Evolutionary conservation across 192 early-diverging fungal genomes (phyloP), one percentile per base, ranked within the genome.

Genomic region (Coemansia sp.): DNA sequence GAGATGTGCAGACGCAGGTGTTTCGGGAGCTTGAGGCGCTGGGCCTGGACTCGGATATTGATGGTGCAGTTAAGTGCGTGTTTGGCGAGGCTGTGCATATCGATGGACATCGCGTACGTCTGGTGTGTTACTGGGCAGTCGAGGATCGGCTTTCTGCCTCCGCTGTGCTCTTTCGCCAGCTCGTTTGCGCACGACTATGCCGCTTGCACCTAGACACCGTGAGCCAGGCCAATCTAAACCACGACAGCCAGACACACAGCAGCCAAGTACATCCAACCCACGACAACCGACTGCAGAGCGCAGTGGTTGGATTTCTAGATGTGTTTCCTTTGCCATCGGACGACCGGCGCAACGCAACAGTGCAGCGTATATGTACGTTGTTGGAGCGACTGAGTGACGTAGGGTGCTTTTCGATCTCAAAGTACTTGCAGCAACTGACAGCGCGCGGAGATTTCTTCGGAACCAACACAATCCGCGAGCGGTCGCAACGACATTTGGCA

Each of bases 71-170:
- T 7, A 17, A 10, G 28, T 28, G 52, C 25, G 52, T 54, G 28
- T 54, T 54, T 54, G 52, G 52, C 52, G 28, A 54, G 2, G 4
- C 0, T 15, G n/a, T 12, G 12, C 25, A 25, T 4, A 54, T 54
- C 9, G 28, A 54, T 17, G 52, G 52, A 0, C 52, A 54, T 26
- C 5, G 52, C 5, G 52, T 75, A 5, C 68, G 74, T 6, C 26
- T 76, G 25, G 49, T 76, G 21, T 76, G 74, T 58, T 76, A 64
- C 65, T 76, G 74, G 74, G 74, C 74, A 11, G 64, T 60, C 15
- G 68, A 67, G 19, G 60, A 64, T 38, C 54, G 47, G 50, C 20
- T 64, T 8, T 34, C 56, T 5, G 42, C 34, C 2, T 53, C 59
- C 9, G 51, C 22, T 2, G 58, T 60, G 4, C 68, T 59, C 46